A percentile compares a stretch with the other conserved stretches of the same genome.
Conservation (phyloP, 73 alveolate genomes). For the Durusdinium trenchii region DNA sequence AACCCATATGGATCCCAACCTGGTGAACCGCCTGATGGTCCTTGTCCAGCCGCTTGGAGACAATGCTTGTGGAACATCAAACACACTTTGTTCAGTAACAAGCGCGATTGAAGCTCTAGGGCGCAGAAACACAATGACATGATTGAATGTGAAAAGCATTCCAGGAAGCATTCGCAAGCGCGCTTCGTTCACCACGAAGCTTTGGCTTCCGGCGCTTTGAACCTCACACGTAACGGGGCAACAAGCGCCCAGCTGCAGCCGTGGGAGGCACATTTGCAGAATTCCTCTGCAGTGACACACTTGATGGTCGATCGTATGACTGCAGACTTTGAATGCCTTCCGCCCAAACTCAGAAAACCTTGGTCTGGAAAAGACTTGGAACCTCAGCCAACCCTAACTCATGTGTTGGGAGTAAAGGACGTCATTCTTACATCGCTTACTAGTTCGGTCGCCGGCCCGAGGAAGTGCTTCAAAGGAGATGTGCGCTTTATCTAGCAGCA, state of each 20-base stretch:
- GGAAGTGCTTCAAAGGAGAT: not conserved
- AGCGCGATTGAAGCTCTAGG: no score
- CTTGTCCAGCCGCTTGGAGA: not conserved
- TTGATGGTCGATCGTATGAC: not conserved
- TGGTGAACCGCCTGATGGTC: not conserved
- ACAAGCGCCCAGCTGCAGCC: not conserved
- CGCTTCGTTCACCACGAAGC: not conserved
- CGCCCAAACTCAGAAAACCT: not conserved
- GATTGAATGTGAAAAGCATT: not conserved
- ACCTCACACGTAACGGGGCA: not conserved
- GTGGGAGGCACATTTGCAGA: not conserved
- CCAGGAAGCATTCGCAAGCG: not conserved
- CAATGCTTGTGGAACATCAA: not conserved
- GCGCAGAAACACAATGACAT: no score
- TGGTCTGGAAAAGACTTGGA: not conserved
- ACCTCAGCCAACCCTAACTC: not conserved
- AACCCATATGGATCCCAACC: not conserved
- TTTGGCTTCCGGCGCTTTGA: not conserved
- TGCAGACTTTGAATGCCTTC: not conserved
- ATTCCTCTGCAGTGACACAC: not conserved
- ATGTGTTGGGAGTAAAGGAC: not conserved
- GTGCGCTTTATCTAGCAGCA: not conserved
- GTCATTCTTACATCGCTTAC: not conserved
- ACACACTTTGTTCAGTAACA: not conserved
- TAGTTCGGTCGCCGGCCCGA: not conserved